These are phyloP conservation scores for Tetradesmus obliquus DNA, from an alignment of 139 green algal genomes.

Conservation along the genomic window DNA sequence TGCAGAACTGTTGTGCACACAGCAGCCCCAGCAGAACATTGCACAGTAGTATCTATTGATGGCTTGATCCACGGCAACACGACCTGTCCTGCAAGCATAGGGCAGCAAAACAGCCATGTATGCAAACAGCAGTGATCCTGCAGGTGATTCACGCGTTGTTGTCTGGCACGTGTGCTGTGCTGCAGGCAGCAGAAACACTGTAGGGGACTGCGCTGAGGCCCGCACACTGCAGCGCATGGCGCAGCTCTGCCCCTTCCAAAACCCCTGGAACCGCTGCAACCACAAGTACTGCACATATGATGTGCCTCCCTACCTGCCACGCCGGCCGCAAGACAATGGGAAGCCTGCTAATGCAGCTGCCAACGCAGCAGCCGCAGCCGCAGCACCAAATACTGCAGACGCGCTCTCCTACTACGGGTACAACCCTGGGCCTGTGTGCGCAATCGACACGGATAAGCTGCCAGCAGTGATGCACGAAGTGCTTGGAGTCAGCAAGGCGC, in stretches of 20 bases:
- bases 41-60: no score
- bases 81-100: background rate
- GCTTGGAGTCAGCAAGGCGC: background rate
- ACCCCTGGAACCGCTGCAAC: conserved; percentile 6
- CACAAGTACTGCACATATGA: background rate
- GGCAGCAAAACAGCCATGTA: no score
- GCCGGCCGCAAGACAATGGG: background rate
- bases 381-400: background rate
- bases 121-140: background rate
- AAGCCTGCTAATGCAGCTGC: background rate
- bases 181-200: background rate
- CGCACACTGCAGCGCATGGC: background rate
- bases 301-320: background rate
- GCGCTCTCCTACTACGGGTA: background rate
- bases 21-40: no score
- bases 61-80: no score
- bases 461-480: background rate
- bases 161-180: background rate
- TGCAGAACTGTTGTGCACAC: background rate
- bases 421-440: background rate
- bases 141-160: background rate
- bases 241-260: background rate
- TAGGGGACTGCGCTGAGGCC: background rate
- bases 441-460: background rate
- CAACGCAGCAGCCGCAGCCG: background rate